Base-by-base conservation (phyloP, 192 early-diverging fungal genomes). In the Umbelopsis vinacea region DNA sequence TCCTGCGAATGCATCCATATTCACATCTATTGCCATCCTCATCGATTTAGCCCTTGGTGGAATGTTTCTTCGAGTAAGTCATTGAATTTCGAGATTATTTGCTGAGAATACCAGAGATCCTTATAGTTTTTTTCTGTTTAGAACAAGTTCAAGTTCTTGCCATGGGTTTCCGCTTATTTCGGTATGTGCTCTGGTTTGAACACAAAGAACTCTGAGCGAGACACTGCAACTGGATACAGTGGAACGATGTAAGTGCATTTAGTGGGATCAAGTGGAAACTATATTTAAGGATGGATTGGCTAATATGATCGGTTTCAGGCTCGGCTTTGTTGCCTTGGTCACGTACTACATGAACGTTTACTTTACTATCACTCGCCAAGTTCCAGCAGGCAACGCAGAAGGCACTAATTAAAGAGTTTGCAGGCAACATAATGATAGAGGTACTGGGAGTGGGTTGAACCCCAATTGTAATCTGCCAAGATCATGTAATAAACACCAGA, bases 151-250 rank as follows among this genome's bases (percentile, higher is more conserved):
- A 76, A 72, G 46, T 19, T 71, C 3, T 19, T 80, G 17, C 79
- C 79, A 29, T 80, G 79, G 79, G 40, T 76, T 24, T 70, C 79
- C 6, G 38, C 70, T 48, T 80, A 73, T 38, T 80, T 80, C 71
- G 79, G 79, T 22, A 12, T 80, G 46, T 35, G 47, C 24, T 57
- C 79, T 10, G 46, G 60, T 29, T 68, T 80, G 14, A 80, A 80
- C 43, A 67, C 52, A 11, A 76, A 71, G 46, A 80, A 73, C 17
- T 74, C 75, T 29, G 52, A 73, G 40, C 69, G 67, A 37, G 8
- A 55, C 19, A 71, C 66, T 23, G 74, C 74, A 45, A 52, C 68
- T 24, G 68, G 70, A 24, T 66, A 60, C 43, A 80, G 69, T 68
- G 75, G 75, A 52, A 35, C 55, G 15, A 48, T 79, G 77, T 79